Evolutionary conservation across 371 early-diverging fungal genomes (phyloP), one percentile per base, ranked within the genome.

Genomic region (Mortierella sp.): DNA sequence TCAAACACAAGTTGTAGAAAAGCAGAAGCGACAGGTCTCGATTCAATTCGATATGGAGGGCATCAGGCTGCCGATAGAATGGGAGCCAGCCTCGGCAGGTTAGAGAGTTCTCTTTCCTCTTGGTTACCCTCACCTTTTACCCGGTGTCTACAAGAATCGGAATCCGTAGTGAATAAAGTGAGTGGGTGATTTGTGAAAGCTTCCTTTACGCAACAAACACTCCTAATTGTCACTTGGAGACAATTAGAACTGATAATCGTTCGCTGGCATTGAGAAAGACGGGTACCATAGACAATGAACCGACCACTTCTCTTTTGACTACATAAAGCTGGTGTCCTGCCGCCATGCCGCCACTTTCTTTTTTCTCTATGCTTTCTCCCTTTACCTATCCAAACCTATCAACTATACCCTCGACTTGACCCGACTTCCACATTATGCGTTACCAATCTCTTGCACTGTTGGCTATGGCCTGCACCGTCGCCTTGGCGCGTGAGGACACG

Each of bases 401-500:
- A 24, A 63, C 72, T 43, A 9, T 29, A 63, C 58, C 43, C n/a
- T 26, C 55, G 19, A 9, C 22, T 26, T 19, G 14, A n/a, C 37
- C 22, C 26, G 41, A 2, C 6, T 10, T 50, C 19, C 29, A 37
- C 26, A 58, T 14, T 22, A 80, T 80, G 76, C 76, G 63, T 43
- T 34, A 67, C 58, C 74, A 70, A 31, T 39, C 64, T 14, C 43
- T 70, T 53, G 70, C 63, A 16, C 41, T 80, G 13, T 9, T 80
- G 16, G 64, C 77, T 2, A 26, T 66, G 26, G 44, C 74, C 34
- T 50, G 58, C 44, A 29, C 76, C 3, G 70, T 73, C 26, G 67
- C 39, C 9, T 31, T 80, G 26, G 76, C 77, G 31, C 69, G 58
- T 4, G 71, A 65, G 4, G 71, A 73, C 37, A 64, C 74, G 8